Evolutionary conservation across 805 yeast species (phyloP).

Genomic region (Cyberlindnera maritima): DNA sequence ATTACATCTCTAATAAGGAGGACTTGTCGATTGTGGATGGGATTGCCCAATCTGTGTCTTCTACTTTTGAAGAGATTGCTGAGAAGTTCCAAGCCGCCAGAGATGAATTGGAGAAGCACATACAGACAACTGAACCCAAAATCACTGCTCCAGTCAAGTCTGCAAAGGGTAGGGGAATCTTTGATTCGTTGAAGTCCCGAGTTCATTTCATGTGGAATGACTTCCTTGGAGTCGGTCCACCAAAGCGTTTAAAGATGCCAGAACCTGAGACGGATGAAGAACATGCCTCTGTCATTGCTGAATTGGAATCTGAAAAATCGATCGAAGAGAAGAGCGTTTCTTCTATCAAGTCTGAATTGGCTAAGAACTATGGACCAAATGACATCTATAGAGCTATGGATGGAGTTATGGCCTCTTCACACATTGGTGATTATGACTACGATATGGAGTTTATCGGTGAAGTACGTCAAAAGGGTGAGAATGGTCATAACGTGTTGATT

Average conservation of each 20-base stretch:
- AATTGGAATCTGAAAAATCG: constrained; percentile 8
- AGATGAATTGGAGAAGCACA: background rate
- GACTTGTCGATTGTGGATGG: background rate
- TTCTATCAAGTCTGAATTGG: constrained; percentile 8
- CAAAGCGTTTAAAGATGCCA: constrained; percentile 10
- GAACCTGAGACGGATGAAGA: constrained; percentile 19
- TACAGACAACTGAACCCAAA: background rate
- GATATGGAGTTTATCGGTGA: constrained; percentile 56
- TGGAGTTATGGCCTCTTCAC: constrained; percentile 43
- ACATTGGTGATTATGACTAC: constrained; percentile 71
- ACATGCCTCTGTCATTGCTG: constrained; percentile 9
- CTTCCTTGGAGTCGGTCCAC: constrained; percentile 21
- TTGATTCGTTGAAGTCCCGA: constrained; percentile 12
- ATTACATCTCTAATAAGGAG: constrained; percentile 32
- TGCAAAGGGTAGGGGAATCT: constrained; percentile 1
- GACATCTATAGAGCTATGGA: constrained; percentile 62
- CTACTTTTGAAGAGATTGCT: constrained; percentile 1
- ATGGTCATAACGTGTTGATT: constrained; percentile 42
- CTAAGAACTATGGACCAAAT: constrained; percentile 51
- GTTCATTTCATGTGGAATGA: constrained; percentile 16
- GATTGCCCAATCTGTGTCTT: background rate
- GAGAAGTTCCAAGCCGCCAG: background rate
- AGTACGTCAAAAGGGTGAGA: constrained; percentile 54
- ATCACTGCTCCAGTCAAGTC: constrained; percentile 3
- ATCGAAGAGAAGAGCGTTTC: constrained; percentile 4